Base-by-base conservation (phyloP, 257 asterid genomes). In the Plantago elongata region DNA sequence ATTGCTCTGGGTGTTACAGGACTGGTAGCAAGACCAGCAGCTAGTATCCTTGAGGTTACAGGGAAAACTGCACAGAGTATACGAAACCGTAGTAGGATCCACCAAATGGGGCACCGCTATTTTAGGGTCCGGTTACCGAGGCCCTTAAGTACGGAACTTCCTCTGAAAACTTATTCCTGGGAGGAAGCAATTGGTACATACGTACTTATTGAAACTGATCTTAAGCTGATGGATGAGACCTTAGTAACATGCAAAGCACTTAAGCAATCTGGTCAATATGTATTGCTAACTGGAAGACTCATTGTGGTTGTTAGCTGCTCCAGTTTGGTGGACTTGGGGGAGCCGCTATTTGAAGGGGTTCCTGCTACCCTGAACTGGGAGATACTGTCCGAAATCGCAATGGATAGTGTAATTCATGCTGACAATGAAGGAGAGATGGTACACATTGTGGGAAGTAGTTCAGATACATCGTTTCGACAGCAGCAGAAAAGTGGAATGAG, bases 31-130 rank as follows among this genome's bases (percentile, higher is more conserved):
- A 86, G 86, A 66, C 99, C 99, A 27, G 95, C 99, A 38, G 99
- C 99, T 18, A 92, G 99, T 75, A 84, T 92, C 66, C 96, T 92
- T 30, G 96, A 92, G 83, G 95, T 89, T 66, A 89, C 99, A 0
- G 99, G 97, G 29, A 92, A 84, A 89, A 84, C 99, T 47, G 99
- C 99, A 62, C 97, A 89, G 75, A 92, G 99, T 62, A 92, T 92
- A 67, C 77, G 88, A 71, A 92, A 92, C 77, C 89, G 96, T n/a
- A 92, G 96, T 68, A 89, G 84, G 71, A 73, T 82, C 50, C 86
- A 84, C 56, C 85, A 79, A 55, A 72, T 68, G 80, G 88, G 95
- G 27, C 72, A 72, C 60, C 83, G 79, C 10, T 74, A 77, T 52
- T 73, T 68, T 47, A 83, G 96, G 73, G 85, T 85, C 55, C 99